Evolutionary conservation across 2,329 filamentous ascomycete species (phyloP).

Genomic region (Colletotrichum tofieldiae): DNA sequence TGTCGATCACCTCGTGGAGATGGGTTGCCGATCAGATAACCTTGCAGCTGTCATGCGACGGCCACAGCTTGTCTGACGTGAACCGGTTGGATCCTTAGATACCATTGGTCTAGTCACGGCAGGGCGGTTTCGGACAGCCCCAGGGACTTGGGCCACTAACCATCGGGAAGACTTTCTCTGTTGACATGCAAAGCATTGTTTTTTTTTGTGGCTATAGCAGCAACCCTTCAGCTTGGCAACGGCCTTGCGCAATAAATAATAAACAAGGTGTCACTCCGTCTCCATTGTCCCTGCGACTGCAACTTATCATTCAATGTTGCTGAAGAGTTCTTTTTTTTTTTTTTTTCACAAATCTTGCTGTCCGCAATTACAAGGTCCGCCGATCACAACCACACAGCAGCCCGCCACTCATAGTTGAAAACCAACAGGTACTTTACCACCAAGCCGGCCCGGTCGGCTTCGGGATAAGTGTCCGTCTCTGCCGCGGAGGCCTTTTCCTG

Average conservation of each 20-base stretch:
- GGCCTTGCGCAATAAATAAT: neutral
- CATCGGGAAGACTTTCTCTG: conserved; percentile 9
- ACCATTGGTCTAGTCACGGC: conserved; percentile 22
- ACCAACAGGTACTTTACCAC: neutral
- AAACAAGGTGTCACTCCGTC: neutral
- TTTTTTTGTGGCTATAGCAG: neutral
- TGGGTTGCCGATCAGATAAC: conserved; percentile 35
- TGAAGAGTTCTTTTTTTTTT: neutral
- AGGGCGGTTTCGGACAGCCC: conserved; percentile 14
- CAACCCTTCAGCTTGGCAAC: conserved; percentile 16
- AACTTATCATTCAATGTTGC: neutral
- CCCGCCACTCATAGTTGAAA: neutral
- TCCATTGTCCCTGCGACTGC: neutral
- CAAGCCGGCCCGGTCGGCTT: conserved; percentile 11
- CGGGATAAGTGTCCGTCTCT: conserved; percentile 10
- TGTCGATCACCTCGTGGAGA: conserved; percentile 31
- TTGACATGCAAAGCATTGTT: conserved; percentile 6
- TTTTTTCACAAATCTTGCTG: neutral
- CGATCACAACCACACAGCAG: conserved; percentile 12
- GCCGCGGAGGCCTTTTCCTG: neutral
- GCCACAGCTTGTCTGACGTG: conserved; percentile 27
- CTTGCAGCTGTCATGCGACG: conserved; percentile 39
- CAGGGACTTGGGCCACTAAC: conserved; percentile 16
- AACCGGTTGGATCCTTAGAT: conserved; percentile 22
- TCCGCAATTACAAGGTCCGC: conserved; percentile 1